Base-by-base conservation (phyloP, 1,284 basidiomycete species). In the Wolfiporia cocos region DNA sequence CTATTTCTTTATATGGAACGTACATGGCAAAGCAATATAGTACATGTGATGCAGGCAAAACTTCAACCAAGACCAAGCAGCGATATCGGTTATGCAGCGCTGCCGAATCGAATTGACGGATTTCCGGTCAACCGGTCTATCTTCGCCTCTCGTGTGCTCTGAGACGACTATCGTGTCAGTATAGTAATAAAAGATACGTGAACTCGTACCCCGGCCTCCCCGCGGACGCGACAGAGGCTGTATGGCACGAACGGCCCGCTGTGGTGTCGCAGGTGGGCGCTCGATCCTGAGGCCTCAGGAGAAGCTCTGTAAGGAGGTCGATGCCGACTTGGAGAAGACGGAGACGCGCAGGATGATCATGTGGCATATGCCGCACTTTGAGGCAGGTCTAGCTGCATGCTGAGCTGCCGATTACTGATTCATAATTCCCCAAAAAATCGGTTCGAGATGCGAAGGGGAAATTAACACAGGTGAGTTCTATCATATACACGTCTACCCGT, bases 321-420 rank as follows among this genome's bases (percentile, higher is more conserved):
- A 86, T 44, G 66, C 69, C 18, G 82, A 92, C 9, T 63, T 88
- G 42, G 58, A 71, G 34, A 78, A 75, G 61, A 84, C 86, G 1
- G 88, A 89, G 1, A 92, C 86, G 17, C 67, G 87, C 50, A 70
- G 89, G 49, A 81, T 96, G 76, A 80, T 97, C 33, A 93, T 94
- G 86, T 93, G 93, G 0, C 93, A 97, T 62, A 97, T 93, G 0
- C 92, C 92, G 0, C 74, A 93, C 59, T 91, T 94, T 55, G 73
- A 83, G 51, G 84, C 80, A 51, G 17, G 68, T 29, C 11, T 15
- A 12, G 14, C 14, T 18, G 20, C 39, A 35, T 29, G 17, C 12
- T 31, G 23, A 39, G 34, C 3, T 6, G 15, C 9, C 21, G 9
- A 28, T 17, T 46, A 23, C 24, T 30, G 52, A 31, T 43, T 34